Percentiles rank a stretch among this genome's conserved stretches.
Conservation (phyloP, 2,329 filamentous ascomycete genomes). For the Curvularia lunata region DNA sequence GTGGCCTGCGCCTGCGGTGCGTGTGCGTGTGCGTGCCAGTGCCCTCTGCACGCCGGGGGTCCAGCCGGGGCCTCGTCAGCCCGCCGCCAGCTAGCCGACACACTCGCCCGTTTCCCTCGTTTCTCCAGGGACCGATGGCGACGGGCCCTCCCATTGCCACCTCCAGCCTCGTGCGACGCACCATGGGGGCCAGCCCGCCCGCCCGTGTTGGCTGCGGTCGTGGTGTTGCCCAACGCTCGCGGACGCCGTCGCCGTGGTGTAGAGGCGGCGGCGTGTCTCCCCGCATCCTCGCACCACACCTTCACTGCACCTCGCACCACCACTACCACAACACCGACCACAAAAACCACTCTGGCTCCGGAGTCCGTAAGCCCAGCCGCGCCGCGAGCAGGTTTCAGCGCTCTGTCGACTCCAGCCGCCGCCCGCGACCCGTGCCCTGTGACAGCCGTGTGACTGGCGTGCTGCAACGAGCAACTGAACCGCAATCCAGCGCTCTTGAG, state of each 20-base stretch:
- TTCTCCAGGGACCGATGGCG: constrained; percentile 13
- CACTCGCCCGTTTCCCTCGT: constrained; percentile 26
- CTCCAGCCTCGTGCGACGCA: background rate
- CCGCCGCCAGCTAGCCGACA: constrained; percentile 17
- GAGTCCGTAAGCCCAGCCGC: background rate
- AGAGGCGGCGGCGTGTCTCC: background rate
- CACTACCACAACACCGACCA: background rate
- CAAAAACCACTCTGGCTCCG: background rate
- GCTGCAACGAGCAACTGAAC: background rate
- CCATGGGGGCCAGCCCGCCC: too few relatives aligned
- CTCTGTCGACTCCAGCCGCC: background rate
- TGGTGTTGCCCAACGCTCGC: background rate
- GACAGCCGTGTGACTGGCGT: background rate
- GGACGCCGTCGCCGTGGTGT: background rate
- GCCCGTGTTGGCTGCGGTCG: background rate
- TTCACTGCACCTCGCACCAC: background rate
- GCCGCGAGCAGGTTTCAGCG: background rate
- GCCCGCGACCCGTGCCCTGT: background rate
- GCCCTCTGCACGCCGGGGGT: constrained; percentile 22
- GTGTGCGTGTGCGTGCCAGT: constrained; percentile 24
- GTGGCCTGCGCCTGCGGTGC: constrained; percentile 20
- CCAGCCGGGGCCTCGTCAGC: constrained; percentile 20
- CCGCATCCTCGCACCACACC: background rate
- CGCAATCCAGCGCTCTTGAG: background rate
- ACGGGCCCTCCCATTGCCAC: background rate